Base-by-base conservation (phyloP, 1,139 yeast genomes). In the Pichia sp. region DNA sequence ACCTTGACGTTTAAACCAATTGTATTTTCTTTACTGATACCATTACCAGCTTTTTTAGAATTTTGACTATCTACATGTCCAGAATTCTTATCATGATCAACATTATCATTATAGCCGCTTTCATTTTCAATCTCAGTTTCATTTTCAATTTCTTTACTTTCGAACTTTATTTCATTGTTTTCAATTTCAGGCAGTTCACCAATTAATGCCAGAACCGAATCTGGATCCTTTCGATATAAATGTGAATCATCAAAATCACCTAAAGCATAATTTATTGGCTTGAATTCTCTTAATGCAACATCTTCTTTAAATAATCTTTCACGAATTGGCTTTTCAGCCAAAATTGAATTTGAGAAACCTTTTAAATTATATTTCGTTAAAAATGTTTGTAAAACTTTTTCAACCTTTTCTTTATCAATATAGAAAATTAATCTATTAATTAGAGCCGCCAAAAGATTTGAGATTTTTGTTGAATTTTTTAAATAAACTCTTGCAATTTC, bases 231-330 rank as follows among this genome's bases (percentile, higher is more conserved):
- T 38, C 55, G 55, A 30, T 74, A 62, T 7, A 68, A 60, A 13
- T 62, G 61, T 22, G 73, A 73, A 61, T 83, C 88, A 57, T 81
- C 73, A 61, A 84, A 84, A 63, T 83, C 90, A 51, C 74, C 74
- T 54, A 84, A 72, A 54, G 76, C 76, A 59, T 70, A 76, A 42
- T 74, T 76, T 31, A 84, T 71, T 3, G 83, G 74, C 49, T 72
- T 70, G 59, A 81, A 83, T 54, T 83, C 90, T 56, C 79, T 79
- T 56, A 83, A 70, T 18, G 74, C 67, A 11, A 84, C 80, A 68
- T 86, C 95, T 60, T 85, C 93, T 44, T 71, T 67, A 60, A 83
- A 84, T 53, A 76, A 78, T 57, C 81, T 78, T 1, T 67, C 63
- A 64, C 91, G 72, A 6, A 51, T 57, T 18, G 78, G 77, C 44